A percentile compares a stretch with the other conserved stretches of the same genome.
Conservation (phyloP, 1,284 basidiomycete genomes). For the Mycosarcoma maydis region DNA sequence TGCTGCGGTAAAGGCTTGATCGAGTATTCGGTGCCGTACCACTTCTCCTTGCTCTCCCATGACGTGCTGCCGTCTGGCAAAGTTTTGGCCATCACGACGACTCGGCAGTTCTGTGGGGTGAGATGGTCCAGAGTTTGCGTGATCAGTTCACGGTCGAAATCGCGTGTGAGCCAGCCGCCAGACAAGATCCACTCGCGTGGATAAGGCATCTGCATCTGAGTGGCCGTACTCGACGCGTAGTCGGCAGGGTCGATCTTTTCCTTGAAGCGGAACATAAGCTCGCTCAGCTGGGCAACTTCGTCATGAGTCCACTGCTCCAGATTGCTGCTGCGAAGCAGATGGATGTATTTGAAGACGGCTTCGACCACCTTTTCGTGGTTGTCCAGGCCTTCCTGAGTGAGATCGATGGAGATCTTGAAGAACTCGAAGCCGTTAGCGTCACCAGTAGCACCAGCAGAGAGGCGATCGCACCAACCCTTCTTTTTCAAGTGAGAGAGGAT, state of each 20-base stretch:
- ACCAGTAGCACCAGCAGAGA: slow-evolving; percentile 79
- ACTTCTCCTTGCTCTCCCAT: slow-evolving; percentile 61
- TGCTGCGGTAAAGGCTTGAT: slow-evolving; percentile 50
- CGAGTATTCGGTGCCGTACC: slow-evolving; percentile 67
- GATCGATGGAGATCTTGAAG: slow-evolving; percentile 83
- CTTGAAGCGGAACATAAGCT: slow-evolving; percentile 85
- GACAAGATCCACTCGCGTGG: slow-evolving; percentile 83
- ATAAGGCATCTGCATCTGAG: slow-evolving; percentile 80
- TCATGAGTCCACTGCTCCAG: slow-evolving; percentile 80
- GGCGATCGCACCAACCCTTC: slow-evolving; percentile 86
- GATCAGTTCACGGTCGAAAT: slow-evolving; percentile 79
- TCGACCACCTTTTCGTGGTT: slow-evolving; percentile 81
- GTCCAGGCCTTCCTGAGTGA: slow-evolving; percentile 88
- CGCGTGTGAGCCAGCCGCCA: slow-evolving; percentile 78
- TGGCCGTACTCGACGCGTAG: slow-evolving; percentile 82
- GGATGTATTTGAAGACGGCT: slow-evolving; percentile 85
- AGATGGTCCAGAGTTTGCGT: slow-evolving; percentile 75
- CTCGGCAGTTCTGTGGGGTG: slow-evolving; percentile 75
- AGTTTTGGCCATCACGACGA: slow-evolving; percentile 78
- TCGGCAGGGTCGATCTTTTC: slow-evolving; percentile 83
- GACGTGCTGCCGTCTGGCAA: slow-evolving; percentile 55
- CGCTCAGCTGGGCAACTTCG: slow-evolving; percentile 80
- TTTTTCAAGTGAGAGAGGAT: slow-evolving; percentile 89
- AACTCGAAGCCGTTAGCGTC: slow-evolving; percentile 81
- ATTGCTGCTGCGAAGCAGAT: slow-evolving; percentile 77